Evolutionary conservation across 2,329 filamentous ascomycete genomes (phyloP), one percentile per base, ranked within the genome.

Genomic region (Tolypocladium cylindrosporum): DNA sequence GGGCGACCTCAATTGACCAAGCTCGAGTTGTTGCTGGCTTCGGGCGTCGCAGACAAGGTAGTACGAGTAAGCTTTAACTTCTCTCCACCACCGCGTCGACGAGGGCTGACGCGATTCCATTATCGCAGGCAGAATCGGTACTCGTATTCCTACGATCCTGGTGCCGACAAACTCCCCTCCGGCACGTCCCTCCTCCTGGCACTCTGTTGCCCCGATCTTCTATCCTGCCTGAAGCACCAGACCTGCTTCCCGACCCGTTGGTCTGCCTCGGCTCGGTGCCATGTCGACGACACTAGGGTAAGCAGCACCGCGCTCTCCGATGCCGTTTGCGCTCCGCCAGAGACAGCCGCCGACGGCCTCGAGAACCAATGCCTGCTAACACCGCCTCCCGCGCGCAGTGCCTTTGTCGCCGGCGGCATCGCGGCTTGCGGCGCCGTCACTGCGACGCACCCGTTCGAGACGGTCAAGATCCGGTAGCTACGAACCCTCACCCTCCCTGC

Each of bases 351-450:
- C 36, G 19, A 3, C 24, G 41, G 11, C 16, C 19, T 45, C 8
- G n/a, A 14, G 19, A 34, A 27, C 11, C 34, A 13, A n/a, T n/a
- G 5, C 19, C 8, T 42, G 60, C 56, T 64, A 54, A 65, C 59
- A 34, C 48, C 56, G 60, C 62, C 34, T 36, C 59, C 34, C 13
- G 13, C 27, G 24, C 24, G 24, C 66, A 85, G 92, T 65, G 90
- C 91, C 61, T 99, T 99, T 79, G 85, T 97, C 68, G 93, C 94
- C 58, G 94, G 94, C 71, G 94, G 94, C 71, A 89, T 99, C 70
- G 94, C 94, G 70, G 94, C 94, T 64, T 97, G 93, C 76, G 94
- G 94, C 70, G 94, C 94, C 63, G 94, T 99, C 59, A 97, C 93
- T 45, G 92, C 95, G 64, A 97, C 94, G 55, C 94, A 99, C 75